These are phyloP conservation scores for Anthostomella pinea DNA, from an alignment of 2,329 filamentous ascomycete species.

Conservation along the genomic window DNA sequence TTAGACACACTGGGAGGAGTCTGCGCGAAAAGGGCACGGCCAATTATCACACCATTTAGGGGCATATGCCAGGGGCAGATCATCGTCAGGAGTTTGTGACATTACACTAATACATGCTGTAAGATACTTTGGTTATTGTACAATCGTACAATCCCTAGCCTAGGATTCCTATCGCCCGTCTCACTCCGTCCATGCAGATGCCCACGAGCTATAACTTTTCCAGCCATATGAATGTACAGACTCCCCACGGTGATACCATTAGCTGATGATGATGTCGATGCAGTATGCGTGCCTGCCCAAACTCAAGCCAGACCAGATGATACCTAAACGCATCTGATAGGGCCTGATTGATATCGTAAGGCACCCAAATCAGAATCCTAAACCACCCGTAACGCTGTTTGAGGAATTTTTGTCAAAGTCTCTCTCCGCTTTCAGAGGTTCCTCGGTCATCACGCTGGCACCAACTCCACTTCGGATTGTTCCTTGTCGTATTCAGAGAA, in stretches of 20 bases:
- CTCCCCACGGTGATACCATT: too few relatives aligned
- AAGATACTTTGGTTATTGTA: slow-evolving; percentile 29
- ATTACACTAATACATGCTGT: slow-evolving; percentile 32
- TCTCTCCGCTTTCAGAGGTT: too few relatives aligned
- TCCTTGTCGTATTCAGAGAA: too few relatives aligned
- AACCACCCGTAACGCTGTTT: slow-evolving; percentile 18
- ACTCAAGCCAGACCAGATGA: slow-evolving; percentile 20
- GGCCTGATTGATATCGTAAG: slow-evolving; percentile 17
- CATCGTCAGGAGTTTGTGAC: too few relatives aligned
- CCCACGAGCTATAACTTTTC: slow-evolving; percentile 27
- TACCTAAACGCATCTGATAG: slow-evolving; percentile 8
- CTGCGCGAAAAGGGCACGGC: too few relatives aligned
- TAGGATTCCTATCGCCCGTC: slow-evolving; percentile 24
- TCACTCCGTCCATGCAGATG: slow-evolving; percentile 34
- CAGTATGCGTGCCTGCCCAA: slow-evolving; percentile 24
- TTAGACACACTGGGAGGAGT: too few relatives aligned
- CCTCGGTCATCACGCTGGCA: too few relatives aligned
- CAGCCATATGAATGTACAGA: slow-evolving; percentile 34
- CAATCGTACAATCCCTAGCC: slow-evolving; percentile 28
- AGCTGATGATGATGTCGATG: slow-evolving; percentile 18
- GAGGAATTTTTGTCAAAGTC: slow-evolving; percentile 5
- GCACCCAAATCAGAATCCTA: slow-evolving; percentile 18
- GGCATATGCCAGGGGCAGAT: too few relatives aligned
- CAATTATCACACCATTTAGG: too few relatives aligned
- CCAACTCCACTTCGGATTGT: too few relatives aligned